Evolutionary conservation across 2,329 filamentous ascomycete genomes (phyloP), one percentile per base, ranked within the genome.

Genomic region (Trichoderma sp.): DNA sequence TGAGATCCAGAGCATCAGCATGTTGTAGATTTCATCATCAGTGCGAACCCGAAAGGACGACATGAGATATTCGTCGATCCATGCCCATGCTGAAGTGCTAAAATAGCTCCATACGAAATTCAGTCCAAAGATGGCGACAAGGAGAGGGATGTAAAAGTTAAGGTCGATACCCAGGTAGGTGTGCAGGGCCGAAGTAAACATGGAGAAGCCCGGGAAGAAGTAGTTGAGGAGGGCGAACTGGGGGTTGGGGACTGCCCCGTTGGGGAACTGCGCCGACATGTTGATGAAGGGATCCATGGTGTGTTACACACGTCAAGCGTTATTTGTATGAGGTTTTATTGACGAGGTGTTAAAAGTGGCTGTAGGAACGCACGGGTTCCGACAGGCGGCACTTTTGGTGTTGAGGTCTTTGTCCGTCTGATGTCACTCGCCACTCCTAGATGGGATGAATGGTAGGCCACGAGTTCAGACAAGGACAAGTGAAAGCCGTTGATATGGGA

Each of bases 1-100:
- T 2, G 91, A 87, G 3, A 94, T 87, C 92, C 92, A 94, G 31
- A 87, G 87, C 91, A 94, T 93, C 56, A 94, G 80, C 79, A 93
- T 93, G 80, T 92, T 92, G 85, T 93, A 94, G 75, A 93, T 90
- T 81, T 94, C 92, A 79, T 94, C 93, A 75, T 94, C 91, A 33
- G 90, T 88, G 62, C 91, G 88, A 53, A 94, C 89, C 78, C 92
- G 90, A 21, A 92, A 91, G 1, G 88, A 90, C 3, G 90, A 92
- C 86, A 93, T 91, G 78, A 92, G 88, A 79, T 93, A 85, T 6
- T 84, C 79, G 59, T 89, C 85, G 35, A 91, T 77, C 53, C 88
- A 81, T 1, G 82, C 81, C 84, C 86, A 88, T 14, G 89, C 75
- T 78, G 87, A 88, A 3, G 85, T 82, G 71, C 83, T 86, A 62